Conservation (phyloP, 768 basidiomycete genomes). For the Dentipellis fragilis region DNA sequence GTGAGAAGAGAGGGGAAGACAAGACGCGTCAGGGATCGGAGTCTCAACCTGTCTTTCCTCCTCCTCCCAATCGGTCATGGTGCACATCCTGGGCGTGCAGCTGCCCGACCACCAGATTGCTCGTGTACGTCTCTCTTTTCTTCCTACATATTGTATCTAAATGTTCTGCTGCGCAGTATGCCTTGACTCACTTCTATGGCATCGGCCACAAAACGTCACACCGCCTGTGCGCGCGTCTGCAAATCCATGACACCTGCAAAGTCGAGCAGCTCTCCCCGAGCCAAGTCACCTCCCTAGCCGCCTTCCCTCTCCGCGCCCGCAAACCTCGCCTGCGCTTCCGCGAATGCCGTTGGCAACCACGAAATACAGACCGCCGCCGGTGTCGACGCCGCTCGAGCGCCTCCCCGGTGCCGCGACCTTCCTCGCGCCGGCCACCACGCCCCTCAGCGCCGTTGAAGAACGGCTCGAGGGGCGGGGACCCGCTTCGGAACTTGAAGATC, state of each 20-base stretch:
- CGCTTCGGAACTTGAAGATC: slow-evolving; percentile 66
- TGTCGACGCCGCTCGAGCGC: slow-evolving; percentile 24
- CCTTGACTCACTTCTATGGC: slow-evolving; percentile 86
- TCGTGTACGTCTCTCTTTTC: slow-evolving; percentile 41
- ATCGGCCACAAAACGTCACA: slow-evolving; percentile 67
- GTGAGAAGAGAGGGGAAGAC: neutral
- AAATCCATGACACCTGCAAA: slow-evolving; percentile 79
- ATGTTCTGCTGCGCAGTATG: too few relatives aligned
- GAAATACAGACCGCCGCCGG: slow-evolving; percentile 37
- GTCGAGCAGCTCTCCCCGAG: slow-evolving; percentile 74
- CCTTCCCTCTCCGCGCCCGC: slow-evolving; percentile 40
- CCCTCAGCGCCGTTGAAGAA: slow-evolving; percentile 2
- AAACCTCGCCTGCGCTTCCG: slow-evolving; percentile 55
- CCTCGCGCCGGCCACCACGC: neutral
- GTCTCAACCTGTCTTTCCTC: slow-evolving; percentile 3
- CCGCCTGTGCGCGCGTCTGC: slow-evolving; percentile 83
- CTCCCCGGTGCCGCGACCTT: slow-evolving; percentile 14
- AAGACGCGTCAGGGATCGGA: slow-evolving; percentile 1
- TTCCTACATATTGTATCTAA: neutral
- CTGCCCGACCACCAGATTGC: slow-evolving; percentile 69
- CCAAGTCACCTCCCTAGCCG: slow-evolving; percentile 87
- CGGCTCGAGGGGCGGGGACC: slow-evolving; percentile 34
- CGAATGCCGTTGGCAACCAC: slow-evolving; percentile 56
- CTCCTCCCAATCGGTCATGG: slow-evolving; percentile 34
- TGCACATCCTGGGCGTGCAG: slow-evolving; percentile 81